Base-by-base conservation (phyloP, 2,329 filamentous ascomycete species). In the Aspergillus tubingensis region DNA sequence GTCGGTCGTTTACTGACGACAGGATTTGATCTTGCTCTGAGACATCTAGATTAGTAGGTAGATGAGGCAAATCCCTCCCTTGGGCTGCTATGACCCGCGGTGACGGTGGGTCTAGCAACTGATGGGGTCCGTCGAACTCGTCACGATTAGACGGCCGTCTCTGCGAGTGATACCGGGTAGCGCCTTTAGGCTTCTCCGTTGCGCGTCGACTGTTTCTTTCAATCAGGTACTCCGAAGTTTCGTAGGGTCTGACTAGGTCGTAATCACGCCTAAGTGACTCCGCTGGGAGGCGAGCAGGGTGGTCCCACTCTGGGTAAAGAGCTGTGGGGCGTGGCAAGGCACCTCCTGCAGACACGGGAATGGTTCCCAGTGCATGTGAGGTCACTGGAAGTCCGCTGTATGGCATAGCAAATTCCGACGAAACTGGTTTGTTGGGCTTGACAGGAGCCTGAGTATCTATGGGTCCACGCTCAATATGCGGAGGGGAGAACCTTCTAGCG, bases 111-210 rank as follows among this genome's bases (percentile, higher is more conserved):
- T 91, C 87, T 65, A 96, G 81, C 67, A 92, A 88, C 74, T 96
- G 91, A 68, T 92, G 90, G 8, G 91, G 91, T 2, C 91, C 91
- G 77, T 95, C 91, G 77, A 96, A 96, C 77, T 95, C 91, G 80
- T 96, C 91, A 62, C 91, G 85, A 79, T 93, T 93, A 44, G 89
- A 91, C 25, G 90, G 87, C 30, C 89, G 85, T 68, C 90, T 84
- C 72, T 91, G 88, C 43, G 78, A 75, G 60, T 75, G 70, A 61
- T 77, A 76, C 63, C 74, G 75, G 36, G 70, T 60, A 41, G 64
- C 67, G 64, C 67, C 68, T 61, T 72, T 74, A 59, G 67, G 57
- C 47, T 68, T 71, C 54, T 76, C 76, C 19, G 68, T 63, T 56
- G 69, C 63, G 57, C 72, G 71, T 49, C 72, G 72, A 60, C 67